These are phyloP conservation scores for Arctostaphylos glauca DNA, from an alignment of 148 eudicot genomes.

Conservation along the genomic window DNA sequence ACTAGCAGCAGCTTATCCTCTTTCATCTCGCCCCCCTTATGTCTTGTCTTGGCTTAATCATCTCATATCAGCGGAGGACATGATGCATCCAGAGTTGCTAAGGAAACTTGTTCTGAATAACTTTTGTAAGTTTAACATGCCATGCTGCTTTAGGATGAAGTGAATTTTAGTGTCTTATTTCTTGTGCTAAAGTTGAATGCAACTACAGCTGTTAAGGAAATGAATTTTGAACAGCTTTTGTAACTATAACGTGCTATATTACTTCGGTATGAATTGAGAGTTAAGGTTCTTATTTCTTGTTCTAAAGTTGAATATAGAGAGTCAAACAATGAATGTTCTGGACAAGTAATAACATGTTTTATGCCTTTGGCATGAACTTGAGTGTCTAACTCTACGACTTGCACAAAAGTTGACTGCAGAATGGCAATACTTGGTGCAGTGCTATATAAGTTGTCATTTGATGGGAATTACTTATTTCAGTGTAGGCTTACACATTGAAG, in stretches of 20 bases:
- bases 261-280: neutral
- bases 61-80: constrained; percentile 82
- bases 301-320: neutral
- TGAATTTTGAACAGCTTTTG: neutral
- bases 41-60: constrained; percentile 86
- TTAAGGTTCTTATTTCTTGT: neutral
- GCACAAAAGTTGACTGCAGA: neutral
- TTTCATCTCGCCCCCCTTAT: constrained; percentile 83
- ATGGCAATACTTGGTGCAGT: neutral
- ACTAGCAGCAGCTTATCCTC: constrained; percentile 84
- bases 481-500: neutral
- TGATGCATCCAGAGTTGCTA: constrained; percentile 94
- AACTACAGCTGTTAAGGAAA: neutral
- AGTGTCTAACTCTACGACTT: neutral
- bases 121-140: constrained; percentile 62
- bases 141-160: constrained; percentile 3
- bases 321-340: neutral
- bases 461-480: neutral
- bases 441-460: neutral
- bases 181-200: constrained; percentile 6
- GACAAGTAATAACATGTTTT: neutral
- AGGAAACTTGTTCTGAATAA: constrained; percentile 87
- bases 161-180: neutral
- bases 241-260: neutral
- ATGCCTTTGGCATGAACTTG: neutral